A percentile compares a stretch with the other conserved stretches of the same genome.
Conservation (phyloP, 2,329 filamentous ascomycete species). For the Nakataea oryzae region DNA sequence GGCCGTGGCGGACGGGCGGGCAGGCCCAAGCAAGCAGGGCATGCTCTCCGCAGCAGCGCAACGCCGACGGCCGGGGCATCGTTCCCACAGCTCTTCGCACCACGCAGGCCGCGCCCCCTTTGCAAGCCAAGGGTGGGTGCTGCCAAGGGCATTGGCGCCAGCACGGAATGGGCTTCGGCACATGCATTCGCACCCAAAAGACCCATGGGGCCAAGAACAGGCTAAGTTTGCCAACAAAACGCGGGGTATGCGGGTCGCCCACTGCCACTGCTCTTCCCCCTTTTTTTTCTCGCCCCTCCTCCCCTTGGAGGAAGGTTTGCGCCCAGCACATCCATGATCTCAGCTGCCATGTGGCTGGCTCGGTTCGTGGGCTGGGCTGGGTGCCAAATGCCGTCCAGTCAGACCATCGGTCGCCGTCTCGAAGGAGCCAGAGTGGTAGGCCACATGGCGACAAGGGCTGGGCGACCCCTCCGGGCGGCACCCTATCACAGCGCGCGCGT, state of each 20-base stretch:
- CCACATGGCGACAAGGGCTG: not conserved
- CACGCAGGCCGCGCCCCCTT: no score
- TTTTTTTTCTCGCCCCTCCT: not conserved
- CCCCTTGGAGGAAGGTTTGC: not conserved
- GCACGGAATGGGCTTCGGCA: conserved; percentile 1
- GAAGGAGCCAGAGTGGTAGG: not conserved
- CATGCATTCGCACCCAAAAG: not conserved
- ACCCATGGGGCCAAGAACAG: conserved; percentile 1
- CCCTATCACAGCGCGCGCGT: not conserved
- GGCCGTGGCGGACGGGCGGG: no score
- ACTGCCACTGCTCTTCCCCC: not conserved
- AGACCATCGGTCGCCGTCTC: not conserved
- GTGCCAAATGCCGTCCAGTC: no score
- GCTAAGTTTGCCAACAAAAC: conserved; percentile 1
- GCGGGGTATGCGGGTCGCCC: conserved; percentile 1
- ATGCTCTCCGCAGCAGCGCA: no score
- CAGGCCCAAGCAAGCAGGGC: not conserved
- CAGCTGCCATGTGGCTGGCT: no score
- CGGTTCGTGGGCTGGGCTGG: not conserved
- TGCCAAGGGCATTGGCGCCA: not conserved
- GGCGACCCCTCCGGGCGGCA: not conserved
- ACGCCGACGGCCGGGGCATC: no score
- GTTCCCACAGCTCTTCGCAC: no score
- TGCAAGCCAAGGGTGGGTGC: not conserved
- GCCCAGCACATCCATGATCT: not conserved